These are phyloP conservation scores for Somion occarium DNA, from an alignment of 1,284 basidiomycete species.

Conservation along the genomic window DNA sequence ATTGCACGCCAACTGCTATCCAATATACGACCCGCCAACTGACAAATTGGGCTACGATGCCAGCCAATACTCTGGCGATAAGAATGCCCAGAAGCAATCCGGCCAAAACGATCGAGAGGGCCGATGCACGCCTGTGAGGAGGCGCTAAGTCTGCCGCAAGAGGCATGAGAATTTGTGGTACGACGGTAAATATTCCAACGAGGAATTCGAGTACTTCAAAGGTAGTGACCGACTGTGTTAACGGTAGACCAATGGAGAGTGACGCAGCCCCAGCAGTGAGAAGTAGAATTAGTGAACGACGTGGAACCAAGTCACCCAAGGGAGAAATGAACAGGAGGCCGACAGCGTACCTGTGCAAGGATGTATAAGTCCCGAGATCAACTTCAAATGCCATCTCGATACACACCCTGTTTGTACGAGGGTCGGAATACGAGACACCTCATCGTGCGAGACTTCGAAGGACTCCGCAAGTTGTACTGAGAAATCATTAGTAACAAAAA, in stretches of 20 bases:
- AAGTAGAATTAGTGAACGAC: constrained; percentile 38
- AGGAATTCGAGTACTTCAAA: constrained; percentile 42
- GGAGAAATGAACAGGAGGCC: constrained; percentile 46
- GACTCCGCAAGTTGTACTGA: constrained; percentile 43
- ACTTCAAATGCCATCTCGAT: background rate
- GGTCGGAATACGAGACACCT: constrained; percentile 50
- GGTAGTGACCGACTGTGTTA: constrained; percentile 33
- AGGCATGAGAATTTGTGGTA: constrained; percentile 39
- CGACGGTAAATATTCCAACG: constrained; percentile 37
- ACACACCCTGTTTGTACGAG: constrained; percentile 39
- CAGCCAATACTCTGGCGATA: constrained; percentile 39
- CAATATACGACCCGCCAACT: constrained; percentile 41
- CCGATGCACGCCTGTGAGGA: constrained; percentile 36
- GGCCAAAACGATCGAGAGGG: constrained; percentile 43
- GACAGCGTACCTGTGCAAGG: constrained; percentile 28
- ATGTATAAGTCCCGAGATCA: background rate
- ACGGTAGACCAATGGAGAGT: constrained; percentile 40
- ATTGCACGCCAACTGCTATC: constrained; percentile 36
- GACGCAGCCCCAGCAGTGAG: constrained; percentile 29
- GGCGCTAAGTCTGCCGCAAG: constrained; percentile 48
- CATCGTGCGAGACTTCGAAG: constrained; percentile 48
- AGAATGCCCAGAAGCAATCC: constrained; percentile 45
- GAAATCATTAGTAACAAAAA: background rate
- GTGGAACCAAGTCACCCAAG: constrained; percentile 44
- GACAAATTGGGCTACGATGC: constrained; percentile 38